Base-by-base conservation (phyloP, 371 early-diverging fungal genomes). In the Rhizopus sp. region DNA sequence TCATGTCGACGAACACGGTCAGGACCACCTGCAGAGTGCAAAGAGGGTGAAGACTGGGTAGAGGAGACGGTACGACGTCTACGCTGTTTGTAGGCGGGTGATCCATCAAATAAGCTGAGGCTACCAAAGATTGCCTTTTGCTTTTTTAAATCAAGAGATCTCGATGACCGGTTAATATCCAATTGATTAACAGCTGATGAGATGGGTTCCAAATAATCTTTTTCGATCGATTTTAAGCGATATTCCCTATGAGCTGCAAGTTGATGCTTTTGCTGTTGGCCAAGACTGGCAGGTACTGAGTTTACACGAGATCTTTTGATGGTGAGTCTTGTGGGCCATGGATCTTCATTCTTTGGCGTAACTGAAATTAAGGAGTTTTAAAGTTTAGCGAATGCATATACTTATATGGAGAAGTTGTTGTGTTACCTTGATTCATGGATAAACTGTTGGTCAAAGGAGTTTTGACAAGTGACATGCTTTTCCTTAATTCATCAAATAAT, bases 41-140 rank as follows among this genome's bases (percentile, higher is more conserved):
- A 17, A 32, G 31, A 44, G 31, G 54, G 47, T 13, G 60, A 34
- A 5, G 64, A 60, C 8, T 60, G 66, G 30, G 68, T 68, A 9
- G 76, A 72, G 10, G 84, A 83, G 31, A 80, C 73, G 6, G 84
- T 82, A 29, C 86, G 78, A 68, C 94, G 75, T 47, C 87, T 71
- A 33, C 90, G 75, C 60, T 87, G 86, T 60, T 89, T 89, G 70
- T 88, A 88, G 1, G 83, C 84, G 7, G 88, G 87, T 3, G 88
- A 83, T 3, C 87, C 87, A 41, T 87, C 90, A 70, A 89, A 85
- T 13, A 89, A 72, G 4, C 82, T 76, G 44, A 87, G 71, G 39
- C 80, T 72, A 32, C 86, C 86, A 72, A 84, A 83, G 29, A 85
- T 69, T 0, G 69, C 59, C 35, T 72, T 72, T 7, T 68, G 70